Base-by-base conservation (phyloP, 179 eudicot genomes). In the Sideroxylon spinosum region DNA sequence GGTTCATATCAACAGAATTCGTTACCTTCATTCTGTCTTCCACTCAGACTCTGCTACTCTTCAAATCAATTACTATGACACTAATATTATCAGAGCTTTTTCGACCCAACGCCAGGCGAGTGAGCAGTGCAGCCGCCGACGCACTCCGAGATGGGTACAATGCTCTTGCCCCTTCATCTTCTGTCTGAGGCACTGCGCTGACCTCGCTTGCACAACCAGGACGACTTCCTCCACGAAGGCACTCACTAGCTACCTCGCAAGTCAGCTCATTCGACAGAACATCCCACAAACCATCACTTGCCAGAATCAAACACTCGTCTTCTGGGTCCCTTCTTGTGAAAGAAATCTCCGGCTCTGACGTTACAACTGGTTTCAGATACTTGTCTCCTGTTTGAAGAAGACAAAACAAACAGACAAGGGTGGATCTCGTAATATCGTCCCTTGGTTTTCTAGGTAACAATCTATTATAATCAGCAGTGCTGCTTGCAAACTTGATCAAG, bases 201-300 rank as follows among this genome's bases (percentile, higher is more conserved):
- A 37, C 6, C 44, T 37, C 44, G 44, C 44, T 37, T 1, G 44
- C 44, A 3, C 44, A 37, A 37, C 44, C 44, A 19, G 61, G 28
- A 5, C 50, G 78, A 25, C 26, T 25, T 12, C 68, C 75, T 56
- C 81, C 84, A 19, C 71, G 78, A 16, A 87, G 82, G 60, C 90
- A 83, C n/a, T 84, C 49, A 5, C 77, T 56, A 1, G 83, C 86
- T 13, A 89, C 81, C 67, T 82, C 77, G 64, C 92, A 85, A 6
- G 83, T 82, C 53, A 83, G 10, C 22, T 76, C 70, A 14, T 14
- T 81, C 1, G 86, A 48, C 46, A 88, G 63, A 20, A 84, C 89
- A 14, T 88, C 86, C 89, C 91, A 88, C 64, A 88, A 63, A 6
- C 91, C 91, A 62, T 88, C 91, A 22, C 85, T 88, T 4, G 88